These are phyloP conservation scores for Chenopodium berlandieri DNA, from an alignment of 148 eudicot species.

Conservation along the genomic window DNA sequence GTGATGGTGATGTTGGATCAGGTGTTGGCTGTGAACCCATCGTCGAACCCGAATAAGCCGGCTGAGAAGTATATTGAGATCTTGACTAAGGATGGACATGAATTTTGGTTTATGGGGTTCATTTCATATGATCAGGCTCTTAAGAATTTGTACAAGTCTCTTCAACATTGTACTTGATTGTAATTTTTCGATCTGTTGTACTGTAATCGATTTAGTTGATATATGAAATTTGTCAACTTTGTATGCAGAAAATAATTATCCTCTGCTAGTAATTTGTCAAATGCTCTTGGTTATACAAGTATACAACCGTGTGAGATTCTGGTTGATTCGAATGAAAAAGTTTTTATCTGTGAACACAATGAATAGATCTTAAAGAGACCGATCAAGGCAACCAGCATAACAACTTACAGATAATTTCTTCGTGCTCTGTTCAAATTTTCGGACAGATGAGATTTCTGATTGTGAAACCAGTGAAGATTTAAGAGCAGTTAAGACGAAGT, in stretches of 20 bases:
- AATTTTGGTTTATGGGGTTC: slow-evolving; percentile 49
- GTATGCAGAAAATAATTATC: not conserved
- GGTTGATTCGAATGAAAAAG: no score
- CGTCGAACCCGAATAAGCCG: slow-evolving; percentile 16
- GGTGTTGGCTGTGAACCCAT: slow-evolving; percentile 28
- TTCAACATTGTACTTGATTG: slow-evolving; percentile 16
- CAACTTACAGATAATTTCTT: no score
- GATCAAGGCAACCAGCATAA: no score
- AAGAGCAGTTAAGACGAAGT: not conserved
- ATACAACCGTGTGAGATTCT: no score
- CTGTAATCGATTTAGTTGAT: not conserved
- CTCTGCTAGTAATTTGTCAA: no score
- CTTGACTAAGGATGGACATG: slow-evolving; percentile 34
- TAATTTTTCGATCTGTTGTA: no score
- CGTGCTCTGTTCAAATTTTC: no score
- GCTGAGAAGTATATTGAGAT: slow-evolving; percentile 35
- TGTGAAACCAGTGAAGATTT: not conserved
- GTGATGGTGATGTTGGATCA: slow-evolving; percentile 33
- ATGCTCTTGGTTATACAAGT: no score
- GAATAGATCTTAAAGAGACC: no score
- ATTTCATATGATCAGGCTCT: slow-evolving; percentile 39
- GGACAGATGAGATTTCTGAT: no score
- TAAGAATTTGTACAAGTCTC: slow-evolving; percentile 30
- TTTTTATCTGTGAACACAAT: not conserved
- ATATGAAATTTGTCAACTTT: not conserved